These are phyloP conservation scores for Auriscalpium vulgare DNA, from an alignment of 768 basidiomycete species.

Conservation along the genomic window DNA sequence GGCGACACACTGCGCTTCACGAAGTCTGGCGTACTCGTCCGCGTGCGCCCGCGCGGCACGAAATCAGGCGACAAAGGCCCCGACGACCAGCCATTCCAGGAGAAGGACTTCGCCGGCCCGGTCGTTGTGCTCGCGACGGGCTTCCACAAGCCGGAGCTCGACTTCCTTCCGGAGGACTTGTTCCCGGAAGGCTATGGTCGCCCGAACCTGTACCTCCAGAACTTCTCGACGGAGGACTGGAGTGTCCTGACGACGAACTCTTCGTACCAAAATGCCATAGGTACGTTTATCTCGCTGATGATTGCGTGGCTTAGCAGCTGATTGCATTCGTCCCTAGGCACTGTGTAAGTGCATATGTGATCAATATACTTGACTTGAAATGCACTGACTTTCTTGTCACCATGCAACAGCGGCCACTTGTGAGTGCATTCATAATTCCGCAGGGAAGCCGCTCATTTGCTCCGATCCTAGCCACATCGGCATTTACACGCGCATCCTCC, in stretches of 20 bases:
- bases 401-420: slow-evolving; percentile 31
- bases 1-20: slow-evolving; percentile 37
- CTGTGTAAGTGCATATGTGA: slow-evolving; percentile 18
- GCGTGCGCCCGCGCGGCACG: slow-evolving; percentile 27
- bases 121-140: slow-evolving; percentile 47
- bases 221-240: slow-evolving; percentile 49
- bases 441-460: neutral
- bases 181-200: slow-evolving; percentile 45
- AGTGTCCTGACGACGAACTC: slow-evolving; percentile 44
- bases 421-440: slow-evolving; percentile 18
- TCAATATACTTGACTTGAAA: too few species aligned
- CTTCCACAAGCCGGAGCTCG: slow-evolving; percentile 36
- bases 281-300: slow-evolving; percentile 19
- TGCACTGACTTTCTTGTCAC: too few species aligned
- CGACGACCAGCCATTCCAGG: slow-evolving; percentile 16
- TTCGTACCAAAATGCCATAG: slow-evolving; percentile 41
- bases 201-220: slow-evolving; percentile 46
- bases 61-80: slow-evolving; percentile 24
- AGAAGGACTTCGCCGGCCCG: slow-evolving; percentile 29
- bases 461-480: slow-evolving; percentile 38
- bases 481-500: slow-evolving; percentile 43
- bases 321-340: slow-evolving; percentile 8
- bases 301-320: neutral
- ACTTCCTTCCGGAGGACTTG: slow-evolving; percentile 38
- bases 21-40: slow-evolving; percentile 29